phyloP scores from a whole-genome alignment of 805 yeast genomes.

The Candida multigemmis region DNA sequence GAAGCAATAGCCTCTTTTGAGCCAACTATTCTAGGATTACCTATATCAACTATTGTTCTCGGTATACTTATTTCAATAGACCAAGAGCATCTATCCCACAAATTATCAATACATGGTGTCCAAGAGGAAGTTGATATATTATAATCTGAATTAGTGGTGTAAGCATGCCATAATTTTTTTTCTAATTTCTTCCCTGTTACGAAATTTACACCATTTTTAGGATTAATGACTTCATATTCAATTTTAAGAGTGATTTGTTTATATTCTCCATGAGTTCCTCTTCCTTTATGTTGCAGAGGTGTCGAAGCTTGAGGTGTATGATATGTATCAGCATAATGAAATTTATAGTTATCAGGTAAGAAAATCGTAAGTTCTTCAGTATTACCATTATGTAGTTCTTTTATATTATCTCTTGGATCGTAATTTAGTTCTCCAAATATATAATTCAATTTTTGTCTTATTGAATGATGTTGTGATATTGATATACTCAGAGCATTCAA shows the following conservation, averaged over 20 bases:
- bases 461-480: constrained; percentile 51
- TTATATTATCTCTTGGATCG: constrained; percentile 13
- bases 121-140: constrained; percentile 87
- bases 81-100: constrained; percentile 90
- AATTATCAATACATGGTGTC: constrained; percentile 91
- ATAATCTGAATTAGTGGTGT: constrained; percentile 70
- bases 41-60: constrained; percentile 66
- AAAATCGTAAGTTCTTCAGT: constrained; percentile 59
- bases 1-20: constrained; percentile 11
- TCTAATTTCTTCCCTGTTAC: constrained; percentile 49
- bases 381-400: constrained; percentile 16
- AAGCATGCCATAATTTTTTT: constrained; percentile 66
- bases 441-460: constrained; percentile 43
- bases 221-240: constrained; percentile 54
- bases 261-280: constrained; percentile 35
- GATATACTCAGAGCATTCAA: constrained; percentile 29
- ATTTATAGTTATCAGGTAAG: constrained; percentile 56
- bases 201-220: constrained; percentile 69
- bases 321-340: constrained; percentile 16
- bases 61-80: constrained; percentile 82
- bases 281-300: constrained; percentile 23
- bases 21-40: constrained; percentile 36
- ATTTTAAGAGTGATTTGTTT: constrained; percentile 69
- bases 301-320: constrained; percentile 20
- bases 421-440: constrained; percentile 40